A percentile compares a stretch with the other conserved stretches of the same genome.
These are phyloP conservation scores for Apiotrichum akiyoshidainum DNA, from an alignment of 1,284 basidiomycete genomes.

Conservation along the genomic window DNA sequence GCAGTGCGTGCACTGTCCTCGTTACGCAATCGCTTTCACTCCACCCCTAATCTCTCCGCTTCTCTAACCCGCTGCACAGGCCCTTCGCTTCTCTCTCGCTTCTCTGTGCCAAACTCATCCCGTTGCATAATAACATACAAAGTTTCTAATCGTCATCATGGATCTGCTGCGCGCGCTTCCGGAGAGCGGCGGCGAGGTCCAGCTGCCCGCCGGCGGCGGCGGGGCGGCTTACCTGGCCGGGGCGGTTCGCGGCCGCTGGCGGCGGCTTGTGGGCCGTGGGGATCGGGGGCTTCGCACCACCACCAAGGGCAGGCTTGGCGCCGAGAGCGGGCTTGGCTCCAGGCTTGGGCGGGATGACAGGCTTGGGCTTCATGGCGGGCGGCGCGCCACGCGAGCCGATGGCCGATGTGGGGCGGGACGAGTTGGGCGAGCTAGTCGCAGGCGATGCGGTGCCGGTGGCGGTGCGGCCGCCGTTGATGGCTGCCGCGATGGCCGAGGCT, in stretches of 20 bases:
- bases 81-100: too few relatives aligned
- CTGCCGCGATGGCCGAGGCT: constrained; percentile 15
- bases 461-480: constrained; percentile 15
- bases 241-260: constrained; percentile 27
- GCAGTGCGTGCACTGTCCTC: too few relatives aligned
- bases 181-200: constrained; percentile 67
- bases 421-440: constrained; percentile 53
- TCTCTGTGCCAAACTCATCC: background rate
- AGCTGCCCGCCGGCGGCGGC: constrained; percentile 62
- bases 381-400: constrained; percentile 43
- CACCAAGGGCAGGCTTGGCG: constrained; percentile 9
- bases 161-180: constrained; percentile 26
- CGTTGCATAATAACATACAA: constrained; percentile 8
- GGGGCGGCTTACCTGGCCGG: constrained; percentile 49
- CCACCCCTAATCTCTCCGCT: too few relatives aligned
- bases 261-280: constrained; percentile 34
- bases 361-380: constrained; percentile 52
- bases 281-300: constrained; percentile 36
- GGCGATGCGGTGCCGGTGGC: constrained; percentile 58
- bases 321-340: constrained; percentile 33
- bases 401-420: constrained; percentile 57
- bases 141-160: constrained; percentile 19
- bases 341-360: constrained; percentile 52
- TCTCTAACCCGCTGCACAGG: too few relatives aligned
- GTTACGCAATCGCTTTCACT: too few relatives aligned